Evolutionary conservation across 108 stramenopile species (phyloP).

Genomic region (Stephanodiscus minutulus): DNA sequence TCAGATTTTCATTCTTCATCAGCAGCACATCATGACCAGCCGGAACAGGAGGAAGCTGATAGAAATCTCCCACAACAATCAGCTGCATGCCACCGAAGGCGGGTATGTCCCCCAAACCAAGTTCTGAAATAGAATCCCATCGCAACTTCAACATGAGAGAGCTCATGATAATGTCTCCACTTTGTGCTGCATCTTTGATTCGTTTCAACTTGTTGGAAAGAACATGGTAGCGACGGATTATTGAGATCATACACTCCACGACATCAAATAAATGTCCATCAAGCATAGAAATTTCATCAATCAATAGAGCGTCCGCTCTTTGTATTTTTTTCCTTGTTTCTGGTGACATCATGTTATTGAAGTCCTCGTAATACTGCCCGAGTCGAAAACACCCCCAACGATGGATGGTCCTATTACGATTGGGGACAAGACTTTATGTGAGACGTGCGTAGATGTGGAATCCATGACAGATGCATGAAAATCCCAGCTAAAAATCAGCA

Average conservation of each 20-base stretch:
- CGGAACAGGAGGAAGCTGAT: slow-evolving; percentile 76
- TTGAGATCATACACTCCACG: slow-evolving; percentile 61
- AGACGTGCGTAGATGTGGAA: too few relatives aligned
- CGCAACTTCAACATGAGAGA: slow-evolving; percentile 30
- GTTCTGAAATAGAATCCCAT: slow-evolving; percentile 23
- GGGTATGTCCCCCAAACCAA: slow-evolving; percentile 33
- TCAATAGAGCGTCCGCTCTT: slow-evolving; percentile 38
- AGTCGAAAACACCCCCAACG: slow-evolving; percentile 48
- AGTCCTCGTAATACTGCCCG: slow-evolving; percentile 31
- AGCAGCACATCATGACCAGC: slow-evolving; percentile 14
- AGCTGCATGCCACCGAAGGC: slow-evolving; percentile 84
- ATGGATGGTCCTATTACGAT: slow-evolving; percentile 43
- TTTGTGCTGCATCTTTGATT: slow-evolving; percentile 9
- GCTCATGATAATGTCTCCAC: slow-evolving; percentile 7
- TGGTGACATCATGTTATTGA: slow-evolving; percentile 30
- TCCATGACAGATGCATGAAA: too few relatives aligned
- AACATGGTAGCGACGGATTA: slow-evolving; percentile 37
- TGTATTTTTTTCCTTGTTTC: slow-evolving; percentile 17
- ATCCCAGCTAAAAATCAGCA: too few relatives aligned
- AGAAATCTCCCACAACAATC: slow-evolving; percentile 79
- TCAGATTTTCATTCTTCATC: slow-evolving; percentile 24
- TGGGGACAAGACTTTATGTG: too few relatives aligned
- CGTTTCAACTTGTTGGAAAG: background rate
- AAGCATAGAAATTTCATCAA: slow-evolving; percentile 68
- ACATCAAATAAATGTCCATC: slow-evolving; percentile 66